Evolutionary conservation across 2,329 filamentous ascomycete genomes (phyloP).

Genomic region (Oidium heveae): DNA sequence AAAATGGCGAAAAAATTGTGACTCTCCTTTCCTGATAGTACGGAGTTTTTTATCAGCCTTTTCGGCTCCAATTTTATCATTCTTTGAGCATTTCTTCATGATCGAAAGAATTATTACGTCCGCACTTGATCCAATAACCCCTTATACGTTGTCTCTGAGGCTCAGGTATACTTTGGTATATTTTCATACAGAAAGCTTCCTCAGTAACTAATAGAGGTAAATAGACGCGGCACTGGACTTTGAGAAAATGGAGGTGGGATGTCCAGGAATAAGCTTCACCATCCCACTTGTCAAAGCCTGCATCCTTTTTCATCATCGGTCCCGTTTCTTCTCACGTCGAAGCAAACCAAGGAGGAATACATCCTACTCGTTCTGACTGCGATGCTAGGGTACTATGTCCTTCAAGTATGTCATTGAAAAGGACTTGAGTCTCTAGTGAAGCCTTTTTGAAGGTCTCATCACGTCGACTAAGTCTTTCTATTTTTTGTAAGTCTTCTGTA

Average conservation of each 20-base stretch:
- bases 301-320: neutral
- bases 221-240: neutral
- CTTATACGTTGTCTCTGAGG: neutral
- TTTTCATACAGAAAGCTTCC: neutral
- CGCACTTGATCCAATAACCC: neutral
- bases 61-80: neutral
- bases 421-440: no score
- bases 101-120: no score
- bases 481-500: no score
- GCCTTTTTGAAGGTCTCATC: no score
- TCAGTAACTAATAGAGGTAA: neutral
- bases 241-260: neutral
- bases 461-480: no score
- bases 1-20: neutral
- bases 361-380: no score
- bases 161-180: neutral
- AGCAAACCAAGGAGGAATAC: no score
- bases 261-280: neutral
- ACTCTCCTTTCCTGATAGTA: neutral
- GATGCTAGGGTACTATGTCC: no score
- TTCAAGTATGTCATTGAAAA: no score
- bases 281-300: neutral
- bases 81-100: neutral
- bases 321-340: no score
- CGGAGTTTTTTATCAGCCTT: neutral